phyloP scores from a whole-genome alignment of 2,329 filamentous ascomycete species.

The Aspergillus sp. region DNA sequence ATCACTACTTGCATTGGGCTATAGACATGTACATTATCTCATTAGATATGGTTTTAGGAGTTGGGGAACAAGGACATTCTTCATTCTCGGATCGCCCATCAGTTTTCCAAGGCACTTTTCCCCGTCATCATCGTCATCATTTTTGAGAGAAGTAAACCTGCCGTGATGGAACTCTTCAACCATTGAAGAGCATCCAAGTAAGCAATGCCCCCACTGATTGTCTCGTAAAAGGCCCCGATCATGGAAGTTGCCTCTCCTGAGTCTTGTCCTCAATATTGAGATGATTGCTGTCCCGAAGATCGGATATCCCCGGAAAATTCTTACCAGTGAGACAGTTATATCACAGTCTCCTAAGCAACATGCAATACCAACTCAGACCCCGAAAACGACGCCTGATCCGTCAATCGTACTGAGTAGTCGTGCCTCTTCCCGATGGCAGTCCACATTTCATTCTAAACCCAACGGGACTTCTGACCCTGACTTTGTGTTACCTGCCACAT shows the following conservation, averaged over 20 bases:
- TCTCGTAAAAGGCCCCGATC: not conserved
- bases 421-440: not conserved
- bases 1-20: not conserved
- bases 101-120: not conserved
- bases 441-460: not conserved
- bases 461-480: not conserved
- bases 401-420: not conserved
- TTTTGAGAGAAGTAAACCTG: not conserved
- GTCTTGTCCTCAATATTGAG: not conserved
- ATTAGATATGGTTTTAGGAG: not conserved
- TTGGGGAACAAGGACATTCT: not conserved
- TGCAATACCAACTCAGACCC: not conserved
- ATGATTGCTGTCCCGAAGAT: not conserved
- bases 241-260: not conserved
- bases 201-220: not conserved
- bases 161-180: not conserved
- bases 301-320: not conserved
- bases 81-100: not conserved
- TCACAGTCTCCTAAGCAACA: slow-evolving; percentile 1
- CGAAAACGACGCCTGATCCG: not conserved
- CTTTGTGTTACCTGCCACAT: slow-evolving; percentile 3
- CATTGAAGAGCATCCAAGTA: not conserved
- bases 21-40: not conserved
- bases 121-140: not conserved
- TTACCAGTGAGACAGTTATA: not conserved